phyloP scores from a whole-genome alignment of 306 rosid genomes.

The Sechiopsis laciniata region DNA sequence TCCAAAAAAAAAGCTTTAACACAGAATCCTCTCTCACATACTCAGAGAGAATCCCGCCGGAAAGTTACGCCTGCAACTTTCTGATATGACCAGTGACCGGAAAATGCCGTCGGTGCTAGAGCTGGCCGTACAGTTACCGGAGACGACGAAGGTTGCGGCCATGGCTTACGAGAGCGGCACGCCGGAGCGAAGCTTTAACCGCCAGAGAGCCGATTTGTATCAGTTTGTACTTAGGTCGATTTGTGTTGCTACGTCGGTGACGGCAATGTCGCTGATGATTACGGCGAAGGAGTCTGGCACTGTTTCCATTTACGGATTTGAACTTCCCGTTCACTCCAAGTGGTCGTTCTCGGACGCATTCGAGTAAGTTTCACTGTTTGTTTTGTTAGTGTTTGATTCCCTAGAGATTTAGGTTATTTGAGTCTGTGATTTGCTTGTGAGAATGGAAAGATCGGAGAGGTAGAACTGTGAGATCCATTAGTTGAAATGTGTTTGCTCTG shows the following conservation, averaged over 20 bases:
- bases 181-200: not conserved
- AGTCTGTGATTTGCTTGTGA: slow-evolving; percentile 4
- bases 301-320: slow-evolving; percentile 53
- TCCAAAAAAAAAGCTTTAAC: not conserved
- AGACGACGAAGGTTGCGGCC: slow-evolving; percentile 26
- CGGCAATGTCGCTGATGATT: slow-evolving; percentile 58
- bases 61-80: not conserved
- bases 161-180: slow-evolving; percentile 35
- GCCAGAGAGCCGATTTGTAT: slow-evolving; percentile 39
- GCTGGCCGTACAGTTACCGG: slow-evolving; percentile 18
- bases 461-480: slow-evolving; percentile 1
- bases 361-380: slow-evolving; percentile 39
- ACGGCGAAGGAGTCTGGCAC: slow-evolving; percentile 56
- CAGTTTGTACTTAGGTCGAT: slow-evolving; percentile 44
- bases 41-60: not conserved
- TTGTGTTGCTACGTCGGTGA: slow-evolving; percentile 44
- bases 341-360: slow-evolving; percentile 75
- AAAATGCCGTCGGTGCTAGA: slow-evolving; percentile 35
- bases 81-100: slow-evolving; percentile 38
- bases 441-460: not conserved
- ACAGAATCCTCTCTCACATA: not conserved
- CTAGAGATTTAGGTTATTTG: not conserved
- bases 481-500: not conserved
- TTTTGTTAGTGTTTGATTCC: not conserved
- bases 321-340: slow-evolving; percentile 57